Conservation (phyloP, 331 rosid genomes). For the Acacia pycnantha region DNA sequence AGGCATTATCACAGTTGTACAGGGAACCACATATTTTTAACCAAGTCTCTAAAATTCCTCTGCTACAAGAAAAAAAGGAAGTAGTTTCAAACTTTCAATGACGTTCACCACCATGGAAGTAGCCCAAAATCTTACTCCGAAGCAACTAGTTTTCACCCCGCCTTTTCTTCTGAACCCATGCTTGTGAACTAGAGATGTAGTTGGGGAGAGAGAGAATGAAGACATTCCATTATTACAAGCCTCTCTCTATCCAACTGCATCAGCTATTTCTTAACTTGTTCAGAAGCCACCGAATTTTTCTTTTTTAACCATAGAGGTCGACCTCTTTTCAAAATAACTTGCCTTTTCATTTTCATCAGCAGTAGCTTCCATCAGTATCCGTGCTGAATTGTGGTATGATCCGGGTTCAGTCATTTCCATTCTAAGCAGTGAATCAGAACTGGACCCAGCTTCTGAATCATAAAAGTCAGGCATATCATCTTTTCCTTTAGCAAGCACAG, state of each 20-base stretch:
- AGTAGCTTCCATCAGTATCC: conserved; percentile 20
- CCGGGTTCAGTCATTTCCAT: conserved; percentile 12
- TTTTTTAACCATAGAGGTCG: background rate
- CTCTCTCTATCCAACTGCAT: background rate
- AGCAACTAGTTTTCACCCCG: background rate
- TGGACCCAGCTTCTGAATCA: background rate
- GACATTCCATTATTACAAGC: background rate
- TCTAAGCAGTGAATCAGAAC: conserved; percentile 15
- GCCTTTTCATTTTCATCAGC: conserved; percentile 17
- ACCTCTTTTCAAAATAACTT: conserved; percentile 6
- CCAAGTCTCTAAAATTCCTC: background rate
- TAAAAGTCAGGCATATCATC: background rate
- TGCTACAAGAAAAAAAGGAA: background rate
- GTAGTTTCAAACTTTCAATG: background rate
- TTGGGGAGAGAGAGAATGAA: background rate
- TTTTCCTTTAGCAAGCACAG: background rate
- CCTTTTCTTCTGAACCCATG: background rate
- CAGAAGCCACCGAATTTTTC: background rate
- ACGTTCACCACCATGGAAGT: background rate
- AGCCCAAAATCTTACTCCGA: background rate
- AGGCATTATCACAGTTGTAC: background rate
- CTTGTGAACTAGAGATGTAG: background rate
- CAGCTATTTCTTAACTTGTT: background rate
- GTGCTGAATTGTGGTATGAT: background rate
- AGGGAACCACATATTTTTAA: background rate